phyloP scores from a whole-genome alignment of 2,329 filamentous ascomycete species.

The Thielaviopsis euricoi region DNA sequence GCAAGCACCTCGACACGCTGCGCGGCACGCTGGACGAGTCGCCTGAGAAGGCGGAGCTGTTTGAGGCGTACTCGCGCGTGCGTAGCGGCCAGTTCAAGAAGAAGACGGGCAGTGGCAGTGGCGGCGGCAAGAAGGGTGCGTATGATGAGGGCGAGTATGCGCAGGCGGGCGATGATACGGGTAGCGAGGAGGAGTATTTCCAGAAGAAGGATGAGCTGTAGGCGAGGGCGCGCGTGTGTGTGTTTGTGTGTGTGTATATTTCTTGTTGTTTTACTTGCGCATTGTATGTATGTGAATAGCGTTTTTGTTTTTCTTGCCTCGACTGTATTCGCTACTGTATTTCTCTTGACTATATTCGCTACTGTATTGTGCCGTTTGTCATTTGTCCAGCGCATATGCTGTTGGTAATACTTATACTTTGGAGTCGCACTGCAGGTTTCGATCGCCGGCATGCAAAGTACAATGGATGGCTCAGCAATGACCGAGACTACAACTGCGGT shows the following conservation, averaged over 20 bases:
- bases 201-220: constrained; percentile 32
- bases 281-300: neutral
- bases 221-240: neutral
- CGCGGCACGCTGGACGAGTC: constrained; percentile 49
- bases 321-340: neutral
- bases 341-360: neutral
- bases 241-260: neutral
- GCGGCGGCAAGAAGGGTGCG: no score
- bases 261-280: neutral
- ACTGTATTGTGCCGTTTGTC: neutral
- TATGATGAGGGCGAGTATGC: neutral
- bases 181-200: constrained; percentile 35
- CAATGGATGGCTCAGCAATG: no score
- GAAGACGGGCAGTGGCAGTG: no score
- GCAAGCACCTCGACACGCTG: constrained; percentile 21
- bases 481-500: no score
- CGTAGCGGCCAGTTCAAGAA: constrained; percentile 35
- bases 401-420: no score
- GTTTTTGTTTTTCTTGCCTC: neutral
- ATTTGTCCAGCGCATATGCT: no score
- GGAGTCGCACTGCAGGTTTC: no score
- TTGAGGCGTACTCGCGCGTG: constrained; percentile 1
- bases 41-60: neutral
- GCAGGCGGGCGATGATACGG: constrained; percentile 16
- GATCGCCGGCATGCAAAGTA: no score